Conservation (phyloP, 257 asterid genomes). For the Solanum ossicruentum region DNA sequence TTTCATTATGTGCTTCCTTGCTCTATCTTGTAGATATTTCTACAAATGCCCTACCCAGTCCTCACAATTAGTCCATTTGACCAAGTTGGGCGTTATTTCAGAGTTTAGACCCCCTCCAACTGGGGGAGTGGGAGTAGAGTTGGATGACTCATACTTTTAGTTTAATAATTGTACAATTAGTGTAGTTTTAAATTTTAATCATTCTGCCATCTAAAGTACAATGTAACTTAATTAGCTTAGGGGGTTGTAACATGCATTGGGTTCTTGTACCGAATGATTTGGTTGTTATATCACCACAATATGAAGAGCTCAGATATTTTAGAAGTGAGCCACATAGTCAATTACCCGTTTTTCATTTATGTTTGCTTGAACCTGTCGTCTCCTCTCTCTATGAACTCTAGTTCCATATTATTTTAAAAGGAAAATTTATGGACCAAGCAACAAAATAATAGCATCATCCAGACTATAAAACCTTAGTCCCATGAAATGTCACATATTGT, state of each 20-base stretch:
- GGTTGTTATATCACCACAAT: not conserved
- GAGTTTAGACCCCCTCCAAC: not conserved
- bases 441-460: not conserved
- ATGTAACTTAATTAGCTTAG: not conserved
- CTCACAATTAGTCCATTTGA: not conserved
- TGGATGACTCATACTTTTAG: not conserved
- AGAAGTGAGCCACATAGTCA: not conserved
- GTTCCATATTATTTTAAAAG: not conserved
- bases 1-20: not conserved
- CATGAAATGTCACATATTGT: not conserved
- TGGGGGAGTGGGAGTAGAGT: not conserved
- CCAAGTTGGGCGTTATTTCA: not conserved
- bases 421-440: not conserved
- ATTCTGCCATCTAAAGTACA: not conserved
- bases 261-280: not conserved
- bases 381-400: not conserved
- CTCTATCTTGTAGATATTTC: not conserved
- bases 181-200: not conserved
- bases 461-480: not conserved
- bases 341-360: not conserved
- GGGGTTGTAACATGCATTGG: not conserved
- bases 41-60: not conserved
- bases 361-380: not conserved
- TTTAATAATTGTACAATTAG: not conserved
- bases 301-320: not conserved